Base-by-base conservation (phyloP, 169 alveolate genomes). In the Cytauxzoon felis region DNA sequence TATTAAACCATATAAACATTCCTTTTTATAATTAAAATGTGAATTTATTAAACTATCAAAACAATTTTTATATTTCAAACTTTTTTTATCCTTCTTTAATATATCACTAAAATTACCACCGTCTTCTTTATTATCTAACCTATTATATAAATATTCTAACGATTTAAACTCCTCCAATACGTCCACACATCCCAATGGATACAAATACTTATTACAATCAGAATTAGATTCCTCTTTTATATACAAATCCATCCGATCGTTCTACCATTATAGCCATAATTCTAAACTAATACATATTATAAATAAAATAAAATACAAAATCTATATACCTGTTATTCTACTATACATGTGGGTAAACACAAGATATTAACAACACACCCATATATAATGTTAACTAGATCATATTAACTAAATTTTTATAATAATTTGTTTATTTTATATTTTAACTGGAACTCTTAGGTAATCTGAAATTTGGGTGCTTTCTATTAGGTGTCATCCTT, bases 51-150 rank as follows among this genome's bases (percentile, higher is more conserved):
- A n/a, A 1, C 59, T 43, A 3, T 59, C 29, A 45, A 16, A 43
- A 23, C 69, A 59, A 36, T 59, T 59, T 26, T 43, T 59, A 43
- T 33, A 59, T 26, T 59, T 59, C 42, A 23, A 13, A 13, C 13
- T n/a, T n/a, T 13, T 13, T 38, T 38, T 38, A n/a, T 38, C 13
- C 45, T 38, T 38, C 13, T 38, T n/a, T 38, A 38, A 38, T 13
- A 38, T 38, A n/a, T n/a, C 45, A n/a, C 19, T 13, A 38, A 38
- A 38, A n/a, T 13, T 13, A n/a, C 13, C 19, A 13, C 19, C 13
- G 45, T 38, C 45, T n/a, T 38, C 13, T 38, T 38, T 38, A n/a
- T 38, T 38, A n/a, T 13, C 45, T 13, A 38, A n/a, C n/a, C n/a
- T 38, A 38, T 38, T 38, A 38, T n/a, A 38, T n/a, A n/a, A 13